phyloP scores from a whole-genome alignment of 2,329 filamentous ascomycete species.

The Fusarium sp. region DNA sequence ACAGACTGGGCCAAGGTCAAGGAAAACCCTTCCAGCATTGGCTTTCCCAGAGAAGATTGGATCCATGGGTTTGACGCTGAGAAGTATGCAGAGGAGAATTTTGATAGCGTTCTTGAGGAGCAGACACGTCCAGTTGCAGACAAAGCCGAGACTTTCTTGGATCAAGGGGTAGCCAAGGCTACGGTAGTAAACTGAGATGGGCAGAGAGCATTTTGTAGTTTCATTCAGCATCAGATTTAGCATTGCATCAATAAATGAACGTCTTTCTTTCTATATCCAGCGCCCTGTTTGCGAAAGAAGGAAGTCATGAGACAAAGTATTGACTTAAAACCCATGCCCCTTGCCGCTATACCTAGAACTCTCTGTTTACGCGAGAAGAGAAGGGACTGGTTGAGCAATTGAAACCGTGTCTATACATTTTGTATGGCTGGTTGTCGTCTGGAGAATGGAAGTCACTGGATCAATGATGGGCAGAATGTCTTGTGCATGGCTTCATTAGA shows the following conservation, averaged over 20 bases:
- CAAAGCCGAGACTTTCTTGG: neutral
- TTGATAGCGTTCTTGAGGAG: conserved; percentile 11
- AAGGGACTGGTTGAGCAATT: fast-evolving
- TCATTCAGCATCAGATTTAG: neutral
- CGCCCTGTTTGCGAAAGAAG: neutral
- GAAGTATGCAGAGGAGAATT: conserved; percentile 31
- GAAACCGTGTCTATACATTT: fast-evolving
- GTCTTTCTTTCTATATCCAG: neutral
- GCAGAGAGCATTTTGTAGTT: neutral
- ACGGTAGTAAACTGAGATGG: neutral
- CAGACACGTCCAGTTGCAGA: neutral
- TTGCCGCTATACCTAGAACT: neutral
- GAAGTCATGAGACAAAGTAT: neutral
- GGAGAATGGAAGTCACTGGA: neutral
- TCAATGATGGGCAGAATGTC: neutral
- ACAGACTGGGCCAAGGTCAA: conserved; percentile 36
- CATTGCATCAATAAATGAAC: neutral
- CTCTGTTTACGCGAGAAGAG: neutral
- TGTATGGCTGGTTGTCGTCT: neutral
- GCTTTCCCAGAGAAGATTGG: conserved; percentile 35
- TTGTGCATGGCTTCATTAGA: neutral
- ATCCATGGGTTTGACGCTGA: conserved; percentile 39
- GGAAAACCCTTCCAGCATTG: conserved; percentile 27
- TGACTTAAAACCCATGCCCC: fast-evolving
- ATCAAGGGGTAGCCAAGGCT: neutral